Evolutionary conservation across 768 basidiomycete genomes (phyloP).

Genomic region (Lactifluus pinguis): DNA sequence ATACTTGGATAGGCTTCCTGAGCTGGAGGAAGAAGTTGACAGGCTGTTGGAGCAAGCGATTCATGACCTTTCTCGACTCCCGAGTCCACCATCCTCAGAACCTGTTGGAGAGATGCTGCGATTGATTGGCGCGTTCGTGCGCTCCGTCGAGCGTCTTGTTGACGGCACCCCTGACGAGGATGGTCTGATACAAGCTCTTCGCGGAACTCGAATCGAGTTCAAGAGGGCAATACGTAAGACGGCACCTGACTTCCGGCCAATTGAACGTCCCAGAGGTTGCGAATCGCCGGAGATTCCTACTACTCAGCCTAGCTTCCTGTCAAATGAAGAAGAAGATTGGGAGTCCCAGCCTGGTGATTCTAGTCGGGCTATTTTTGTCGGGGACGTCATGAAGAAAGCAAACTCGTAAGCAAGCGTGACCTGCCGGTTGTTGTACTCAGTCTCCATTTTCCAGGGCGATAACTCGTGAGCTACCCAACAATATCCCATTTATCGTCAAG

Average conservation of each 20-base stretch:
- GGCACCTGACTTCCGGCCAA: background rate
- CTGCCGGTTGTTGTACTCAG: background rate
- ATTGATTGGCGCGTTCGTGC: background rate
- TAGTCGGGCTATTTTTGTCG: background rate
- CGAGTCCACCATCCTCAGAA: conserved; percentile 42
- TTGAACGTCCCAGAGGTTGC: background rate
- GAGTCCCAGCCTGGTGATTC: background rate
- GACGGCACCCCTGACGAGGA: background rate
- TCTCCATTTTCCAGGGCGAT: conserved; percentile 21
- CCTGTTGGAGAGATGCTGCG: conserved; percentile 44
- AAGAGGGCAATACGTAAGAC: background rate
- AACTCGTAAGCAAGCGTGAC: background rate
- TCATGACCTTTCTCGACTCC: conserved; percentile 25
- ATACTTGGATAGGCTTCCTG: conserved; percentile 39
- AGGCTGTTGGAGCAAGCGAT: conserved; percentile 32
- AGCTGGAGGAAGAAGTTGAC: conserved; percentile 47
- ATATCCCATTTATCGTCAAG: conserved; percentile 40
- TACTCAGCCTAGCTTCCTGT: background rate
- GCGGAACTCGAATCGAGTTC: background rate
- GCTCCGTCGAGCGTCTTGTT: background rate
- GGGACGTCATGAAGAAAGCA: background rate
- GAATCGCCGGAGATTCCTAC: background rate
- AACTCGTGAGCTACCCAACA: conserved; percentile 58
- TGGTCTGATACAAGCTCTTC: background rate
- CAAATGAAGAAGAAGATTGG: background rate